Conservation (phyloP, 768 basidiomycete species). For the Obba rivulosa region DNA sequence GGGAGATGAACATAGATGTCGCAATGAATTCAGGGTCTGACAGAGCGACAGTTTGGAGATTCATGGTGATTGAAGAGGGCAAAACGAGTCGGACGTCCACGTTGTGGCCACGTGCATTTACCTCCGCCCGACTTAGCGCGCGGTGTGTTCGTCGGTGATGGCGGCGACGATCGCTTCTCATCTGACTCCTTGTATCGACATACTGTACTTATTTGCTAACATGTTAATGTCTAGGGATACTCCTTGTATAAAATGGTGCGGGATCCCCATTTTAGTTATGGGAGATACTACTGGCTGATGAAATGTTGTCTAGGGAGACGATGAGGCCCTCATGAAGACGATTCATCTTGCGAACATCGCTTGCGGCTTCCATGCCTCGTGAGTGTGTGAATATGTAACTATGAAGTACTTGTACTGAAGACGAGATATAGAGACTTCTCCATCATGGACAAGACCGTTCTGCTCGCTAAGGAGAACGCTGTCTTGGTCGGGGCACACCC, state of each 20-base stretch:
- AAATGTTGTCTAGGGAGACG: constrained; percentile 18
- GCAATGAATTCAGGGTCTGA: too few species aligned
- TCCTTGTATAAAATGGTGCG: constrained; percentile 25
- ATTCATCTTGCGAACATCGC: constrained; percentile 44
- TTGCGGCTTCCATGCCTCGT: constrained; percentile 68
- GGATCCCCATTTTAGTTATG: neutral
- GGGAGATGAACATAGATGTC: too few species aligned
- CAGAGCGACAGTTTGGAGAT: too few species aligned
- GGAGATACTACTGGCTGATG: neutral
- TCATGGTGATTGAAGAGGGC: too few species aligned
- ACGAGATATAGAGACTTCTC: constrained; percentile 47
- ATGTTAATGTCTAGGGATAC: constrained; percentile 16
- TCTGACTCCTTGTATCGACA: neutral
- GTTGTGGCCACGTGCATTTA: neutral
- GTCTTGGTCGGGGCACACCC: constrained; percentile 67
- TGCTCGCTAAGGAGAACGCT: constrained; percentile 47
- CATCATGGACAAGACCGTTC: constrained; percentile 60
- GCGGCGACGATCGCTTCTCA: neutral
- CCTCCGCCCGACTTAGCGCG: neutral
- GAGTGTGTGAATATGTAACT: neutral
- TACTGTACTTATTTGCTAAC: neutral
- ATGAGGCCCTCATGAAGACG: constrained; percentile 27
- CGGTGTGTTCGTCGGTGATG: too few species aligned
- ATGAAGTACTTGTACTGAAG: neutral
- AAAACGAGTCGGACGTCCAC: too few species aligned